Evolutionary conservation across 2,329 filamentous ascomycete species (phyloP).

Genomic region (Paecilomyces sp.): DNA sequence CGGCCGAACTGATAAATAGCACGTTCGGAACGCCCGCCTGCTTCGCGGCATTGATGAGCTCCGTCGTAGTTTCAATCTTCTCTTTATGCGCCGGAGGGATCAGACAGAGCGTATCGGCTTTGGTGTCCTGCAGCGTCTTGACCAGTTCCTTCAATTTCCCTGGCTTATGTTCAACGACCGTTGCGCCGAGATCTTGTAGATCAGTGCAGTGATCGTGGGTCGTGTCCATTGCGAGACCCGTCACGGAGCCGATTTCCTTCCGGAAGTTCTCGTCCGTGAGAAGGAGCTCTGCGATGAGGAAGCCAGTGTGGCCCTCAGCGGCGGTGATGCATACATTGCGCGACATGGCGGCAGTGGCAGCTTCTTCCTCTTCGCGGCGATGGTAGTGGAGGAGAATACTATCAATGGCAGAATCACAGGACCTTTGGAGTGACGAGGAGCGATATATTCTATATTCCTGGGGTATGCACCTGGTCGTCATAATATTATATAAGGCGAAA

Average conservation of each 20-base stretch:
- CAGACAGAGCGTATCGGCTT: slow-evolving; percentile 44
- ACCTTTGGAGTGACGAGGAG: not conserved
- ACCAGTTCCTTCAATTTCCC: slow-evolving; percentile 35
- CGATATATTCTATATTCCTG: not conserved
- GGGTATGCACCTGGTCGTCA: not conserved
- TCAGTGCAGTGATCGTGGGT: slow-evolving; percentile 31
- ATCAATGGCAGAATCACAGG: not conserved
- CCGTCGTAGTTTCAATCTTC: slow-evolving; percentile 40
- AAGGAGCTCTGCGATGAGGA: slow-evolving; percentile 44
- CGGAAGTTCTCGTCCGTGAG: slow-evolving; percentile 39
- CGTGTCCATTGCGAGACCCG: slow-evolving; percentile 36
- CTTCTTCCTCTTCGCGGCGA: not conserved
- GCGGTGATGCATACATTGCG: slow-evolving; percentile 45
- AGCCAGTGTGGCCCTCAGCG: slow-evolving; percentile 46
- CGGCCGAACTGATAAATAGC: slow-evolving; percentile 42
- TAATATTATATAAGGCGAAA: not conserved
- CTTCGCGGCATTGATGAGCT: slow-evolving; percentile 41
- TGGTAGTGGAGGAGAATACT: not conserved
- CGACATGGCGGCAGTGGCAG: slow-evolving; percentile 25
- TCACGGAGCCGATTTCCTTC: slow-evolving; percentile 34
- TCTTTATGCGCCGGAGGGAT: slow-evolving; percentile 42
- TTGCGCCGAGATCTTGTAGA: slow-evolving; percentile 35
- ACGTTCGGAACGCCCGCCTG: slow-evolving; percentile 41
- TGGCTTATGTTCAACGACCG: slow-evolving; percentile 35
- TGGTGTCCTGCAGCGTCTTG: slow-evolving; percentile 33